Conservation (phyloP, 345 rosid species). For the Anastatica hierochuntica region DNA sequence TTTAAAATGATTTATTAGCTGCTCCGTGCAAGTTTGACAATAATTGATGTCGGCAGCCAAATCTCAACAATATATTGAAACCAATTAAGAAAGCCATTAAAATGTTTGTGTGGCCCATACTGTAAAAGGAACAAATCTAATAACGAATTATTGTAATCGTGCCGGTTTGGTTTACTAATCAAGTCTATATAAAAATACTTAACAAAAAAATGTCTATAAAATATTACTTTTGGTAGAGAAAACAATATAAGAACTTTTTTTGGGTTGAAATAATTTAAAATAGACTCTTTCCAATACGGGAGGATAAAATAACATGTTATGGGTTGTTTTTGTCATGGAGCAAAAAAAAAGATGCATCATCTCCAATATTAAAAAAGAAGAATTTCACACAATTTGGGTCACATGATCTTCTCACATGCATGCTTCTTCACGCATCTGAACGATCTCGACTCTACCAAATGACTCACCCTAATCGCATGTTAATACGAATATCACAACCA, state of each 20-base stretch:
- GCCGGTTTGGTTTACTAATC: too few species aligned
- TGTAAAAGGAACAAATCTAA: too few species aligned
- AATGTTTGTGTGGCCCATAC: too few species aligned
- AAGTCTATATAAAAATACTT: too few species aligned
- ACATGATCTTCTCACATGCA: slow-evolving; percentile 26
- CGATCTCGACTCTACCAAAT: slow-evolving; percentile 16
- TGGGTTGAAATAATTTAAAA: too few species aligned
- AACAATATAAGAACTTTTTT: too few species aligned
- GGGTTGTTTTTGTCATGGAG: slow-evolving; percentile 16
- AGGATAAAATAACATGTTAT: slow-evolving; percentile 12
- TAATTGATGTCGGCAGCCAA: slow-evolving; percentile 8
- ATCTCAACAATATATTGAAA: too few species aligned
- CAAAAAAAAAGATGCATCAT: slow-evolving; percentile 17
- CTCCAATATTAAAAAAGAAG: neutral
- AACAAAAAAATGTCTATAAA: too few species aligned
- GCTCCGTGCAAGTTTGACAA: neutral
- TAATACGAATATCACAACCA: slow-evolving; percentile 13
- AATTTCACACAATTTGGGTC: slow-evolving; percentile 9
- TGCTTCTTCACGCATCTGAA: slow-evolving; percentile 21
- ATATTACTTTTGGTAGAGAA: too few species aligned
- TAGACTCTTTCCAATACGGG: neutral
- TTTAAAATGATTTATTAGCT: neutral
- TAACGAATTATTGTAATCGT: too few species aligned
- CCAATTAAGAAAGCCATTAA: too few species aligned
- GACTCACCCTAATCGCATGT: slow-evolving; percentile 12